These are phyloP conservation scores for Areca catechu DNA, from an alignment of 176 grass and related monocot genomes.

Conservation along the genomic window DNA sequence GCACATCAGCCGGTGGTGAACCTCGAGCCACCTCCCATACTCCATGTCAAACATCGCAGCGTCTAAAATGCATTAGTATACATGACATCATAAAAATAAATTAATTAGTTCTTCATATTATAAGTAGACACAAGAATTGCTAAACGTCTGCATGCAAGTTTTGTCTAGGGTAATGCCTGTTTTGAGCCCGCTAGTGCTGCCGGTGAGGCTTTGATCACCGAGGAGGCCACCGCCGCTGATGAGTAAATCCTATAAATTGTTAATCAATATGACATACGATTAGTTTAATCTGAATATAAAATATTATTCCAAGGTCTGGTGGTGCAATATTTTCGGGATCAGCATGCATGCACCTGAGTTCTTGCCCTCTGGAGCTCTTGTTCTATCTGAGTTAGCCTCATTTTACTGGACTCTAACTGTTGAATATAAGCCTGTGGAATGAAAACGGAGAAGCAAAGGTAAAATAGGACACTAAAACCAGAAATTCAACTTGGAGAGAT, in stretches of 20 bases:
- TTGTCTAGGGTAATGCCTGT: too few species aligned
- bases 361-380: slow-evolving; percentile 62
- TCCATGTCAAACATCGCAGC: slow-evolving; percentile 50
- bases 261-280: background rate
- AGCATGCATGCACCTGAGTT: slow-evolving; percentile 33
- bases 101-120: too few species aligned
- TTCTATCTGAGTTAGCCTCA: slow-evolving; percentile 58
- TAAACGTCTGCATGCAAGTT: too few species aligned
- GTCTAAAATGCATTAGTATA: slow-evolving; percentile 8
- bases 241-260: slow-evolving; percentile 37
- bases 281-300: too few species aligned
- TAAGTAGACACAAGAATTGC: too few species aligned
- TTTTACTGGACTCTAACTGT: slow-evolving; percentile 69
- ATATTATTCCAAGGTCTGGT: too few species aligned
- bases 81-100: too few species aligned
- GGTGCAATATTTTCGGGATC: too few species aligned
- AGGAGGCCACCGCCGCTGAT: slow-evolving; percentile 16
- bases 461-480: slow-evolving; percentile 11
- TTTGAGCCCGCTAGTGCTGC: too few species aligned
- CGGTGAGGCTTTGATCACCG: too few species aligned
- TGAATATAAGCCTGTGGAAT: slow-evolving; percentile 78
- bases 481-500: too few species aligned
- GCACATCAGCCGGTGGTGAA: slow-evolving; percentile 54
- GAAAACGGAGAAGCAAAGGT: slow-evolving; percentile 6
- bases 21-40: slow-evolving; percentile 60